Evolutionary conservation across 2,329 filamentous ascomycete genomes (phyloP).

Genomic region (Alternaria solani): DNA sequence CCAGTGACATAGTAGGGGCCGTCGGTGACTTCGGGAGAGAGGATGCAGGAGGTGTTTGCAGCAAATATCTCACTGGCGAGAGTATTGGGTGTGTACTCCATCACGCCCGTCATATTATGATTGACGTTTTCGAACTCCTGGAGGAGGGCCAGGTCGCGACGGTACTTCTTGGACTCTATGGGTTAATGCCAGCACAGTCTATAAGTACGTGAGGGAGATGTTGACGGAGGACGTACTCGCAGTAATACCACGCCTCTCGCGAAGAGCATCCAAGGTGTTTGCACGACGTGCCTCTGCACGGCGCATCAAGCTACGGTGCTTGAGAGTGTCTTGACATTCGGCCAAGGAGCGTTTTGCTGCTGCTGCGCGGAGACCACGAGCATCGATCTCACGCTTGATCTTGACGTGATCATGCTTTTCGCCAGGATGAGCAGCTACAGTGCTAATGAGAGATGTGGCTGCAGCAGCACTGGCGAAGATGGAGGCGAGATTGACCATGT

Average conservation of each 20-base stretch:
- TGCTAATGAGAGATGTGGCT: slow-evolving; percentile 25
- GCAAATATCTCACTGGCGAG: slow-evolving; percentile 28
- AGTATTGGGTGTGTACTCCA: slow-evolving; percentile 14
- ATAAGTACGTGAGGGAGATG: rapidly evolving
- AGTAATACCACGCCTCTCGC: slow-evolving; percentile 36
- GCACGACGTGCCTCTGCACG: slow-evolving; percentile 33
- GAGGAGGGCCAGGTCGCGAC: slow-evolving; percentile 41
- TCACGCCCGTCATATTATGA: slow-evolving; percentile 38
- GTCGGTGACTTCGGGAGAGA: slow-evolving; percentile 35
- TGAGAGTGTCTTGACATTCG: slow-evolving; percentile 27
- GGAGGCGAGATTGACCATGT: background rate
- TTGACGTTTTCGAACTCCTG: slow-evolving; percentile 42
- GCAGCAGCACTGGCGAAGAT: slow-evolving; percentile 24
- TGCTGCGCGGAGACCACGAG: slow-evolving; percentile 26
- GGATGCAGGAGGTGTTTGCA: slow-evolving; percentile 35
- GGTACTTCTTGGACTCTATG: slow-evolving; percentile 26
- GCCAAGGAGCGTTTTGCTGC: slow-evolving; percentile 17
- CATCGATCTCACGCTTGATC: slow-evolving; percentile 42
- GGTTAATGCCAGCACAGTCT: background rate
- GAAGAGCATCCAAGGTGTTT: slow-evolving; percentile 24
- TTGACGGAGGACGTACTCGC: slow-evolving; percentile 15
- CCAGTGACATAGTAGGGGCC: background rate
- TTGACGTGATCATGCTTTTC: slow-evolving; percentile 43
- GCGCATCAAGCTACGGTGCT: slow-evolving; percentile 29
- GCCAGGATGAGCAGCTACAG: slow-evolving; percentile 41